phyloP scores from a whole-genome alignment of 768 basidiomycete species.

The Agrocybe praecox region DNA sequence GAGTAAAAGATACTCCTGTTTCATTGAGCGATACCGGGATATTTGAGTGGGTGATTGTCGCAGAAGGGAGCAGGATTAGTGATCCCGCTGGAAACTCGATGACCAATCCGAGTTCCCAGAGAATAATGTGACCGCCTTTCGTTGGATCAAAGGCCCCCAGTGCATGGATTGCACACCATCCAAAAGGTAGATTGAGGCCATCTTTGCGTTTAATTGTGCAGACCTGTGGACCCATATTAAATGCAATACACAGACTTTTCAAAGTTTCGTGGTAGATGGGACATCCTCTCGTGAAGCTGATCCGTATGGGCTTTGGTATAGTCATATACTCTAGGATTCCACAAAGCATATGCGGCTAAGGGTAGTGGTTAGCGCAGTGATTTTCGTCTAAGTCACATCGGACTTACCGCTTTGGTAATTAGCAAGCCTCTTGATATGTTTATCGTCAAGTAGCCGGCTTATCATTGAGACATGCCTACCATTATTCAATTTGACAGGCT shows the following conservation, averaged over 20 bases:
- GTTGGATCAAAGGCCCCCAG: conserved; percentile 2
- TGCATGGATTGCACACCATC: conserved; percentile 6
- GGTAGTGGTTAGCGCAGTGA: not conserved
- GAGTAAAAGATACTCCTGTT: not conserved
- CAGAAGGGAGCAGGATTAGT: conserved; percentile 3
- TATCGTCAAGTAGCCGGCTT: not conserved
- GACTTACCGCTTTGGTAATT: not conserved
- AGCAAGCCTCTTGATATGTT: not conserved
- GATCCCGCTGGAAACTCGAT: conserved; percentile 5
- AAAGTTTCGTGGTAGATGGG: not conserved
- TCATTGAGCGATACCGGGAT: not conserved
- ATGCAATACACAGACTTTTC: not conserved
- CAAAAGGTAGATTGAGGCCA: conserved; percentile 7
- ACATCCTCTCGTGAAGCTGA: not conserved
- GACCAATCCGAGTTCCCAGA: conserved; percentile 1
- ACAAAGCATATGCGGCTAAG: not conserved
- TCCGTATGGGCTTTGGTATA: not conserved
- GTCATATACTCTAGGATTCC: not conserved
- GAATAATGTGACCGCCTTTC: conserved; percentile 1
- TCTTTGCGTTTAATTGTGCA: conserved; percentile 2
- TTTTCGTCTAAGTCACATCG: too few relatives aligned
- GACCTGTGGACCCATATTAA: conserved; percentile 7
- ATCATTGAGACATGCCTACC: not conserved
- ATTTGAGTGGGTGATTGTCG: conserved; percentile 6
- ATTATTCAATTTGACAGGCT: not conserved